A percentile compares a stretch with the other conserved stretches of the same genome.
Evolutionary conservation across 2,329 filamentous ascomycete genomes (phyloP).

Genomic region (Ceratocystis papillata): DNA sequence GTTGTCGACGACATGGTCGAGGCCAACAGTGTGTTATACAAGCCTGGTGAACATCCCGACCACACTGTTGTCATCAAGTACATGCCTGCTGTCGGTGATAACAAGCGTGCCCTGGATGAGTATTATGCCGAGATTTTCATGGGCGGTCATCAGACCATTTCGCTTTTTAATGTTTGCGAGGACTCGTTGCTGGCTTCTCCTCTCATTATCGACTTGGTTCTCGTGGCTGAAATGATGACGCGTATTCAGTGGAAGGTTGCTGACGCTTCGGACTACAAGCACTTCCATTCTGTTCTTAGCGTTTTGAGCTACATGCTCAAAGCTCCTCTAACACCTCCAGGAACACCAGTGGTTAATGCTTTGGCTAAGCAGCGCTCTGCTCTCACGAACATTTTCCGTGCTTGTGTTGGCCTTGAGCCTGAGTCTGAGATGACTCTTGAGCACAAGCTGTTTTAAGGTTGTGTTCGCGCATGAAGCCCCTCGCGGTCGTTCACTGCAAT

Average conservation of each 20-base stretch:
- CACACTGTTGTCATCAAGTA: slow-evolving; percentile 99
- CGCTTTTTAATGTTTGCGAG: slow-evolving; percentile 97
- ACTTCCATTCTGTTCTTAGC: slow-evolving; percentile 94
- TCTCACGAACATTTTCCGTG: slow-evolving; percentile 96
- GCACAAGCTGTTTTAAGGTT: slow-evolving; percentile 77
- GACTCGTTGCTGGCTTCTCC: slow-evolving; percentile 93
- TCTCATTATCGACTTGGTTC: slow-evolving; percentile 89
- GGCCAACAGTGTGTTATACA: slow-evolving; percentile 84
- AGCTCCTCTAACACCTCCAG: slow-evolving; percentile 86
- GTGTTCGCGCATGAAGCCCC: not conserved
- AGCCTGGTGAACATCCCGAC: slow-evolving; percentile 85
- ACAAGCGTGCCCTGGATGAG: slow-evolving; percentile 97
- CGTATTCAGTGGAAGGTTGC: slow-evolving; percentile 81
- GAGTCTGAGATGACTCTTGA: slow-evolving; percentile 99
- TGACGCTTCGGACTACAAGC: slow-evolving; percentile 61
- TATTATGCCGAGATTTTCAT: slow-evolving; percentile 99
- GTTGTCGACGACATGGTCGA: slow-evolving; percentile 99
- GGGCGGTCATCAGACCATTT: slow-evolving; percentile 95
- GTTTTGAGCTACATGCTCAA: slow-evolving; percentile 98
- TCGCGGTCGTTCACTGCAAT: not conserved
- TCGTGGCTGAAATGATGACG: slow-evolving; percentile 96
- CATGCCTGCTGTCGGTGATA: slow-evolving; percentile 96
- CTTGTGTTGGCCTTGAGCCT: slow-evolving; percentile 89
- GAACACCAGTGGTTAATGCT: slow-evolving; percentile 90
- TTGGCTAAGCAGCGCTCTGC: slow-evolving; percentile 92